Base-by-base conservation (phyloP, 306 rosid species). In the Cicer pinnatifidum region DNA sequence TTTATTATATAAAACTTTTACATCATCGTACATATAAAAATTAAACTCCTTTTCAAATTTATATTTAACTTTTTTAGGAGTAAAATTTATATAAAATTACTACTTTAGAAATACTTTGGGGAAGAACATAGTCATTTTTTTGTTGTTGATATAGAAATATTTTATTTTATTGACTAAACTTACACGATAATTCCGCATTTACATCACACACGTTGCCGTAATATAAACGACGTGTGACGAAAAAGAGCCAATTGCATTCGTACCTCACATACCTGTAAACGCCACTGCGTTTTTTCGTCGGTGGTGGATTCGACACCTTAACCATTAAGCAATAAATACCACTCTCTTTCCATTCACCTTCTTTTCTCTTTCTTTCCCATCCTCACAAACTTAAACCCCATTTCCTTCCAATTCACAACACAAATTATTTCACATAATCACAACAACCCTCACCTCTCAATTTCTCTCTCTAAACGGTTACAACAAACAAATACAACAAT, bases 381-480 rank as follows among this genome's bases (percentile, higher is more conserved):
- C 59, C 8, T 5, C 38, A 56, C 39, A 70, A 54, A 6, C 15
- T 69, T 61, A 75, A 63, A 62, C 57, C 39, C 62, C 63, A 10
- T 33, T 39, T 46, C 20, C 20, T 28, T 45, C 11, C 9, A 19
- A 5, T 47, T 19, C 43, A 23, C 33, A 52, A 52, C 8, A 7
- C 23, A 52, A 52, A 6, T 62, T 23, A 5, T 33, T 47, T 28
- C 33, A 28, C 33, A 28, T 28, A 28, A 4, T 9, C 44, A 15
- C 43, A 2, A 37, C n/a, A 28, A 28, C 33, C 33, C 8, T 9
- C 13, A 9, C n/a, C 48, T 33, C 50, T 39, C 40, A 50, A 15
- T 52, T 11, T 20, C 69, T 71, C 77, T 69, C 78, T 75, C 79
- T 59, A 52, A 66, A 43, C 80, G 58, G 75, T 51, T 83, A 37